Conservation (phyloP, 352 stramenopile genomes). For the Pythium brachiatum region DNA sequence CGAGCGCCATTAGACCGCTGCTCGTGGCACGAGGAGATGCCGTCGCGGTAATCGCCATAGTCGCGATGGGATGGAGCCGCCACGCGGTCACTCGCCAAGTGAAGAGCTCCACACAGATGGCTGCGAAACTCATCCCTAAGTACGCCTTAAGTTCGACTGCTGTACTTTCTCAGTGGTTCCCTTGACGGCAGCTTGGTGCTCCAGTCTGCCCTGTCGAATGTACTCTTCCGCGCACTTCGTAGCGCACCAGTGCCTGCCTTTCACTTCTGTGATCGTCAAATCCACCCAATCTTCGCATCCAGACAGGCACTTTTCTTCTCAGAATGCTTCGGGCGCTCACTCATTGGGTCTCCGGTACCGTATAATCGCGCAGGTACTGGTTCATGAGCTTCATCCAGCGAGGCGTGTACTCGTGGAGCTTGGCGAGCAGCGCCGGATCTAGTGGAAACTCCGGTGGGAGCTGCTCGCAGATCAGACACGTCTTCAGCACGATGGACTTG, state of each 20-base stretch:
- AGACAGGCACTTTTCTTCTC: no score
- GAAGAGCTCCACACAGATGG: background rate
- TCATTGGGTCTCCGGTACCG: no score
- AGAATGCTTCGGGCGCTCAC: background rate
- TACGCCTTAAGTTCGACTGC: constrained; percentile 11
- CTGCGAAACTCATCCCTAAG: background rate
- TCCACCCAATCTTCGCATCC: no score
- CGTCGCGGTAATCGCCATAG: background rate
- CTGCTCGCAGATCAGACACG: background rate
- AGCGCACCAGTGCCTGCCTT: background rate
- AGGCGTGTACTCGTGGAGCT: background rate
- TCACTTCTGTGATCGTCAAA: no score
- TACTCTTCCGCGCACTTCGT: no score
- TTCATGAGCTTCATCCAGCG: background rate
- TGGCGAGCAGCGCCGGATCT: background rate
- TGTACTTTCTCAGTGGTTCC: background rate
- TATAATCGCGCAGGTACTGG: constrained; percentile 12
- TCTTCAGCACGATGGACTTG: constrained; percentile 3
- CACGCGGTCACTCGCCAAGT: background rate
- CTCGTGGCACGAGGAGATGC: background rate
- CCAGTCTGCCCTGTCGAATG: background rate
- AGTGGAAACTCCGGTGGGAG: constrained; percentile 3
- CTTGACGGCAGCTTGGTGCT: background rate
- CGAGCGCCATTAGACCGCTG: constrained; percentile 14
- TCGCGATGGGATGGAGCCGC: background rate